A percentile compares a stretch with the other conserved stretches of the same genome.
These are phyloP conservation scores for Stylosanthes scabra DNA, from an alignment of 331 rosid species.

Conservation along the genomic window DNA sequence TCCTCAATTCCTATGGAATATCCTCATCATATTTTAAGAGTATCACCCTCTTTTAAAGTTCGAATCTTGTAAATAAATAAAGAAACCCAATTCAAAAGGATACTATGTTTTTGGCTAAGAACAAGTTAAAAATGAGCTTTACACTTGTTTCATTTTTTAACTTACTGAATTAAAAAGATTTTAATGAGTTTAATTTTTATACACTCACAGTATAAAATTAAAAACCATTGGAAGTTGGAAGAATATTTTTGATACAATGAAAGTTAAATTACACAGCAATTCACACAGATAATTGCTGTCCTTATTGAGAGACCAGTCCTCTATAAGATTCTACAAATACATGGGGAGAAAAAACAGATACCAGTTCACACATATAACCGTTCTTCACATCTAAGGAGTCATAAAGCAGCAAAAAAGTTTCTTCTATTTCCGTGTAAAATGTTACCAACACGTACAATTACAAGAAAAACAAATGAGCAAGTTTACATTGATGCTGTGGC, in stretches of 20 bases:
- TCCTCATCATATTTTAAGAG: no score
- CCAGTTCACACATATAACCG: background rate
- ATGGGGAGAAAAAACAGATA: background rate
- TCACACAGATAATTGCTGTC: background rate
- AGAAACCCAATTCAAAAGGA: no score
- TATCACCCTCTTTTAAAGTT: no score
- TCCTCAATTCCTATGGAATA: no score
- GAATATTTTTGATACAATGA: background rate
- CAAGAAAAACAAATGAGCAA: background rate
- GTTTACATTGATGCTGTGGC: conserved; percentile 42
- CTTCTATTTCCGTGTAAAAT: background rate
- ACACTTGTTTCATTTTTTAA: background rate
- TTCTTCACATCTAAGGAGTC: conserved; percentile 11
- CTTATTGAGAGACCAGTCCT: background rate
- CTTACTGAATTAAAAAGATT: no score
- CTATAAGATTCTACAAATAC: background rate
- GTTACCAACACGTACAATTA: conserved; percentile 12
- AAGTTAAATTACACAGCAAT: background rate
- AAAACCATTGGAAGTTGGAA: background rate
- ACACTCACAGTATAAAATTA: no score
- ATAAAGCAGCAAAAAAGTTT: background rate
- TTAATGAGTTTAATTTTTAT: no score
- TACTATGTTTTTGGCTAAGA: no score
- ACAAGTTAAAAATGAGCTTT: background rate
- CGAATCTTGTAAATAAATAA: no score